Evolutionary conservation across 2,329 filamentous ascomycete species (phyloP), one percentile per base, ranked within the genome.

Genomic region (Colletotrichum sp.): DNA sequence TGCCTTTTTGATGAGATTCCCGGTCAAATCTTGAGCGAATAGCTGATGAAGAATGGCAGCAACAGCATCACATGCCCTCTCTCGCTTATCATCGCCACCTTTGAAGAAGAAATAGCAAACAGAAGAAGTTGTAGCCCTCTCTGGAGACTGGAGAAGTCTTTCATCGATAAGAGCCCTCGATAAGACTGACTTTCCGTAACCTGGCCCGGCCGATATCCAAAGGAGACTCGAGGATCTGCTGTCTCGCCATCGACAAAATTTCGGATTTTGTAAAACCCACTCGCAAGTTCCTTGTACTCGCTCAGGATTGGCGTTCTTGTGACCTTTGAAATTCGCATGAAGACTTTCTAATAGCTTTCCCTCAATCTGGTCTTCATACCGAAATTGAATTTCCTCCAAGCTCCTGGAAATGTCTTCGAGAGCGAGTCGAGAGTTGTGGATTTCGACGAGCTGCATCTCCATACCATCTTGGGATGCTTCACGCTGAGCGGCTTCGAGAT

Each of bases 321-420:
- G 24, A 1, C 52, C 52, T 26, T 57, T 26, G 8, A 24, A 26
- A 9, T 57, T 0, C 0, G 52, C n/a, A 3, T 24, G 10, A 3
- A 57, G 21, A 3, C 3, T 3, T 57, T 3, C 52, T 6, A 57
- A 3, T 1, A 57, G 1, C n/a, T 0, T 26, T 1, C 15, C 4
- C 24, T 57, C 52, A 1, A n/a, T 0, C 2, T 57, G 3, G 4
- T 57, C 3, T 57, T 57, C 6, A 16, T 57, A 57, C 1, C 9
- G 52, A 8, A 15, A 9, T 5, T 16, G 52, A 0, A 26, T 57
- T 15, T 24, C 24, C 2, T 24, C 12, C 12, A 57, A 26, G 24
- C 7, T 16, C 8, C 4, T 16, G 4, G n/a, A 26, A 2, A 57
- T 57, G 7, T 57, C 4, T 5, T 57, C 6, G 1, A 57, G 52